A percentile compares a stretch with the other conserved stretches of the same genome.
These are phyloP conservation scores for Hypoxylon rubiginosum DNA, from an alignment of 2,329 filamentous ascomycete genomes.

Conservation along the genomic window DNA sequence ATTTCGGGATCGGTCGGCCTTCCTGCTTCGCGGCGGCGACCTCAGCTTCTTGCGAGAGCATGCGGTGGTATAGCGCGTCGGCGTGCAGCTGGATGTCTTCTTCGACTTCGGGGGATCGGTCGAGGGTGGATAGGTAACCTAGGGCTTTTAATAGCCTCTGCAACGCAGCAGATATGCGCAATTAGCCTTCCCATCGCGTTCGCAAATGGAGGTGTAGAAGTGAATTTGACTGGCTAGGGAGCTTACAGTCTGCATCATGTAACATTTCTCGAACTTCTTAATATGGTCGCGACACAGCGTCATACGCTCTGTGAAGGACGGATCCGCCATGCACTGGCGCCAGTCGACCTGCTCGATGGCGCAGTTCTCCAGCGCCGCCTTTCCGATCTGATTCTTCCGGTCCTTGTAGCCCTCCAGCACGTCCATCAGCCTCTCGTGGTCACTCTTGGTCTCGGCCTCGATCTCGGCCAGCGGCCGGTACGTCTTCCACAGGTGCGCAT, in stretches of 20 bases:
- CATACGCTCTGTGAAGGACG: conserved; percentile 75
- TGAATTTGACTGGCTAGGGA: not conserved
- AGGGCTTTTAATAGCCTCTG: conserved; percentile 90
- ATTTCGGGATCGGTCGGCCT: conserved; percentile 69
- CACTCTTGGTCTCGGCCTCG: conserved; percentile 76
- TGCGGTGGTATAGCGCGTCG: conserved; percentile 88
- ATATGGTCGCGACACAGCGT: conserved; percentile 87
- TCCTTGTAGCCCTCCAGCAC: conserved; percentile 88
- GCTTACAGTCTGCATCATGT: conserved; percentile 84
- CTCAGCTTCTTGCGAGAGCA: conserved; percentile 83
- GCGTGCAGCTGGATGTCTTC: conserved; percentile 97
- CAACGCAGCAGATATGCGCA: not conserved
- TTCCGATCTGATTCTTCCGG: conserved; percentile 81
- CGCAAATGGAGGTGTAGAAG: not conserved
- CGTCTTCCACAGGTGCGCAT: conserved; percentile 91
- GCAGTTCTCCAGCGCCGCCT: conserved; percentile 93
- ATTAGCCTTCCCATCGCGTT: not conserved
- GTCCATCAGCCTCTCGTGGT: conserved; percentile 84
- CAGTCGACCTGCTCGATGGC: conserved; percentile 87
- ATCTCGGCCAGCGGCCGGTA: conserved; percentile 82
- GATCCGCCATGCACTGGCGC: conserved; percentile 83
- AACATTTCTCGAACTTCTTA: conserved; percentile 85
- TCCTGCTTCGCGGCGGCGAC: conserved; percentile 77
- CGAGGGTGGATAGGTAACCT: conserved; percentile 81
- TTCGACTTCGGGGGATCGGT: conserved; percentile 76